Percentiles rank a stretch among this genome's conserved stretches.
Evolutionary conservation across 352 stramenopile genomes (phyloP).

Genomic region (Peronospora farinosa): DNA sequence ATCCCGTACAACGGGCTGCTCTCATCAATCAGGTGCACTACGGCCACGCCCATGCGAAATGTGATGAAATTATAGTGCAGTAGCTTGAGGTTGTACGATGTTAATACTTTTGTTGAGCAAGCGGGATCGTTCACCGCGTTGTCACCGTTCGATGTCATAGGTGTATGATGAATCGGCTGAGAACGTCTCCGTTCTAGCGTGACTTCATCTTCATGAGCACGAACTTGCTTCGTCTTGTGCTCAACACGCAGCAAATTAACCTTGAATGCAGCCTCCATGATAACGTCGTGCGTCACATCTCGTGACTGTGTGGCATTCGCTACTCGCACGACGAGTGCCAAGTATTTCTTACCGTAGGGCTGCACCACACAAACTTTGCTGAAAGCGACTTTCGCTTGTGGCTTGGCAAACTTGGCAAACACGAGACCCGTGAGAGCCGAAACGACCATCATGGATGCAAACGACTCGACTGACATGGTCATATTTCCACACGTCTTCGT

Average conservation of each 20-base stretch:
- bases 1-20: slow-evolving; percentile 60
- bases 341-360: slow-evolving; percentile 61
- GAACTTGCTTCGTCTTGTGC: slow-evolving; percentile 36
- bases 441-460: slow-evolving; percentile 74
- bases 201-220: slow-evolving; percentile 26
- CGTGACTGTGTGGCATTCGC: slow-evolving; percentile 74
- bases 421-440: slow-evolving; percentile 76
- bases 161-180: slow-evolving; percentile 1
- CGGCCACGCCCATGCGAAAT: slow-evolving; percentile 74
- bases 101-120: slow-evolving; percentile 42
- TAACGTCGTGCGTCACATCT: slow-evolving; percentile 78
- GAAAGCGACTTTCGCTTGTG: slow-evolving; percentile 71
- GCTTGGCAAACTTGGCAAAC: slow-evolving; percentile 80
- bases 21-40: slow-evolving; percentile 75
- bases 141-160: slow-evolving; percentile 2
- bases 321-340: slow-evolving; percentile 72
- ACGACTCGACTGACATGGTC: slow-evolving; percentile 68
- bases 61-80: slow-evolving; percentile 83
- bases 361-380: slow-evolving; percentile 74
- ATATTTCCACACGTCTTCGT: slow-evolving; percentile 59
- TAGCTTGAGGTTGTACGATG: slow-evolving; percentile 74
- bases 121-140: slow-evolving; percentile 17
- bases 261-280: slow-evolving; percentile 79
- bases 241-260: slow-evolving; percentile 75
- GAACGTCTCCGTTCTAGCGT: slow-evolving; percentile 13